phyloP scores from a whole-genome alignment of 306 rosid species.

The Cyclanthera cordifolia region DNA sequence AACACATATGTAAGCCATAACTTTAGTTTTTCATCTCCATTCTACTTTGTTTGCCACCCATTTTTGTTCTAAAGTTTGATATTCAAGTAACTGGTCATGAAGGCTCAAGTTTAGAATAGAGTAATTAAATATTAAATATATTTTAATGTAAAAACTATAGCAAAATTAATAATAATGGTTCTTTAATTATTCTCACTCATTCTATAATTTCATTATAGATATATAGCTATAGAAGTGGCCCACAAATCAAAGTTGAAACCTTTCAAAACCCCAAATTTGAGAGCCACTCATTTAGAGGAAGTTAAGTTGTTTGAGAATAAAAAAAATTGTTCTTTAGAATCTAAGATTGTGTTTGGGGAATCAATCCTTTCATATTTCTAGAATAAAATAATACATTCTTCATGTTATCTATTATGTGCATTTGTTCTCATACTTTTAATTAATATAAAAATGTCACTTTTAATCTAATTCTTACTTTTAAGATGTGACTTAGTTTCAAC shows the following conservation, averaged over 20 bases:
- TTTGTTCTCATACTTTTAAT: too few species aligned
- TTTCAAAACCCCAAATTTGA: not conserved
- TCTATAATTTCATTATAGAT: not conserved
- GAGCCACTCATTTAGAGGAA: not conserved
- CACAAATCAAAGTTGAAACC: not conserved
- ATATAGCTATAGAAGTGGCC: not conserved
- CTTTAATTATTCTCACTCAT: not conserved
- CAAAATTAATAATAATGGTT: not conserved
- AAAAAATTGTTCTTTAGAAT: not conserved
- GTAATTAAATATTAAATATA: not conserved
- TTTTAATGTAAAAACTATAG: not conserved
- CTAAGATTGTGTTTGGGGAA: not conserved
- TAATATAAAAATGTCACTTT: too few species aligned
- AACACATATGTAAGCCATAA: slow-evolving; percentile 6
- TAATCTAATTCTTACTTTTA: too few species aligned
- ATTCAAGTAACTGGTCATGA: not conserved
- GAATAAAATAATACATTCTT: not conserved
- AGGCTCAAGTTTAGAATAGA: not conserved
- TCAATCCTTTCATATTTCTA: too few species aligned
- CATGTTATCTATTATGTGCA: not conserved
- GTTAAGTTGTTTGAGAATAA: slow-evolving; percentile 5
- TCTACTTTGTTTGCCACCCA: not conserved
- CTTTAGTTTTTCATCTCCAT: not conserved
- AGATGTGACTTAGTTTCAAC: too few species aligned
- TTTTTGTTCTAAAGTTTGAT: not conserved